Base-by-base conservation (phyloP, 2,329 filamentous ascomycete species). In the Gnomoniopsis smithogilvyi region DNA sequence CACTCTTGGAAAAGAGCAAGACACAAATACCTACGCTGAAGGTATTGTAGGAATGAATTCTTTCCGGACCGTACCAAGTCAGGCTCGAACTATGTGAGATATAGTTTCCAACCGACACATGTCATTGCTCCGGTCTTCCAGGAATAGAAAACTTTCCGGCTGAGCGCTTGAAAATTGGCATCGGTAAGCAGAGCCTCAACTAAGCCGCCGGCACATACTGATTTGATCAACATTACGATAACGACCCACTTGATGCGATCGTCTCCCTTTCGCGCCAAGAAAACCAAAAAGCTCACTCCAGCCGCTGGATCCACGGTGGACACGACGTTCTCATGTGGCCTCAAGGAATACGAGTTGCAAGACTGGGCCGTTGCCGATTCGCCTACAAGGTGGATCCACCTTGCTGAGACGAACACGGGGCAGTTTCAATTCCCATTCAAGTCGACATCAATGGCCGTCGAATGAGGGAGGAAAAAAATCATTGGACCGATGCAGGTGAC, bases 261-360 rank as follows among this genome's bases (percentile, higher is more conserved):
- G 4, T 30, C 26, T 30, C 4, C 26, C 26, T 30, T 30, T 30
- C 26, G 26, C 26, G 26, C 26, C 26, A 30, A 30, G 26, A 30
- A 30, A 30, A 30, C 26, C 4, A 30, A 41, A n/a, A 15, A 15
- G 38, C 3, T 3, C 14, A 41, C 38, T 15, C 14, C 4, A 14
- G 38, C n/a, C 15, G 38, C 38, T 41, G 38, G 12, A 3, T 46
- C 15, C 43, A 46, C 12, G 10, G n/a, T 46, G 15, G 43, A 22
- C n/a, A 22, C 43, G 26, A 46, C 17, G 19, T 10, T n/a, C 6
- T 99, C 63, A 96, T 99, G 91, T 76, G 96, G 49, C 87, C 86
- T 19, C 43, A 46, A 10, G 43, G 43, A 46, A 46, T 46, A 46
- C 43, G 43, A 46, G 43, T n/a, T 6, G 43, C 1, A 80, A 90